Base-by-base conservation (phyloP, 108 stramenopile species). In the Mayamaea pseudoterrestris region DNA sequence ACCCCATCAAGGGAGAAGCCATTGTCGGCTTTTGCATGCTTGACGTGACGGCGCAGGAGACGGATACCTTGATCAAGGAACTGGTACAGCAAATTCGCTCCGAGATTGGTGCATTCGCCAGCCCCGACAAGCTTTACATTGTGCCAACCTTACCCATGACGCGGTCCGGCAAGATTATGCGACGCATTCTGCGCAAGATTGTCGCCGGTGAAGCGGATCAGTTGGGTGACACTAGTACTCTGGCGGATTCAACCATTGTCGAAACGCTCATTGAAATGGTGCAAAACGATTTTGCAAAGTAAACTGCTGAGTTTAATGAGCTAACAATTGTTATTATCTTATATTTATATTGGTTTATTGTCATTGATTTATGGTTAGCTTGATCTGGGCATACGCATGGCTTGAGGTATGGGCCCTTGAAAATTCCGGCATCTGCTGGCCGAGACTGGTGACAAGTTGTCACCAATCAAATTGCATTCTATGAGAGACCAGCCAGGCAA, bases 181-280 rank as follows among this genome's bases (percentile, higher is more conserved):
- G 96, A 18, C 83, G 96, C 3, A 92, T 97, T 49, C 65, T 97
- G 32, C 84, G 96, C 30, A 97, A 97, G 69, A 93, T 97, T 29
- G 93, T 92, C 12, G 74, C 75, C 35, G 89, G 83, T 14, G 93
- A 94, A 67, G 51, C 68, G 1, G 93, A 93, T 47, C 66, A 68
- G 18, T 47, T 92, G 30, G 84, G 98, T 9, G 98, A 99, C 62
- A 87, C 80, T 5, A 76, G 78, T 48, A 99, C 98, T 9, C 65
- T 99, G 37, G 93, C 94, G 1, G 96, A 99, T 63, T 95, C 96
- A 20, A 69, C 82, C 14, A 91, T 95, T 52, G 96, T 99, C n/a
- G 84, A 83, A 32, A 25, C n/a, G 2, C 34, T 51, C 24, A 51
- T 51, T 36, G 50, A 35, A 2, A 51, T 37, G 31, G 50, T 51